phyloP scores from a whole-genome alignment of 1,139 yeast genomes.

The Nematodospora anomalae region DNA sequence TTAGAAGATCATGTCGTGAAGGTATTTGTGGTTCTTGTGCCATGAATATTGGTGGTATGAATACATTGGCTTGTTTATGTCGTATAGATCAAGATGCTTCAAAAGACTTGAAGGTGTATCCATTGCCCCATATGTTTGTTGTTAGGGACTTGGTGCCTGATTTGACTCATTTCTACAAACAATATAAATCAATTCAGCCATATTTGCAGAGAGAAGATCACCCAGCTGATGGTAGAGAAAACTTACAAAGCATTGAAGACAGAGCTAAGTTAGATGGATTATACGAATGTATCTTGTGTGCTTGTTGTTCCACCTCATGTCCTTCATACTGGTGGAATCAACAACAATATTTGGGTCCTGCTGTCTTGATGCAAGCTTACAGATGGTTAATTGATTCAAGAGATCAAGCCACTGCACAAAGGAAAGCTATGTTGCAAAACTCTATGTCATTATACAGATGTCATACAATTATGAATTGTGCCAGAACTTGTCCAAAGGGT shows the following conservation, averaged over 20 bases:
- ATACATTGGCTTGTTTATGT: constrained; percentile 95
- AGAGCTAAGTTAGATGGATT: constrained; percentile 96
- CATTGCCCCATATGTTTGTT: constrained; percentile 97
- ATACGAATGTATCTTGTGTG: constrained; percentile 97
- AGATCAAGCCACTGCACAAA: constrained; percentile 79
- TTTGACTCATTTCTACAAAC: constrained; percentile 95
- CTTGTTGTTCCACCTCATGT: constrained; percentile 98
- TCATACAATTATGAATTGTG: constrained; percentile 98
- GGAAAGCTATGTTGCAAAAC: constrained; percentile 92
- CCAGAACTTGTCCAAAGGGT: constrained; percentile 98
- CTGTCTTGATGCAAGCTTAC: constrained; percentile 98
- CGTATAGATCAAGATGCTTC: constrained; percentile 79
- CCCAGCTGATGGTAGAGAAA: constrained; percentile 92
- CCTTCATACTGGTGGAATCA: constrained; percentile 99
- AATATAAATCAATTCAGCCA: constrained; percentile 97
- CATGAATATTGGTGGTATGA: constrained; percentile 97
- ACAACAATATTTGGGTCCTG: constrained; percentile 98
- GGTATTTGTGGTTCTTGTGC: constrained; percentile 99
- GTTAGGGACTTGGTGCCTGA: constrained; percentile 98
- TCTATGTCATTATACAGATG: constrained; percentile 98
- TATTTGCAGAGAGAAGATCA: constrained; percentile 80
- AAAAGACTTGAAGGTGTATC: constrained; percentile 85
- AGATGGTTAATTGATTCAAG: constrained; percentile 98
- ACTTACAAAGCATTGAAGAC: constrained; percentile 87
- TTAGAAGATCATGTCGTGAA: constrained; percentile 98